Percentiles rank a stretch among this genome's conserved stretches.
Conservation (phyloP, 2,329 filamentous ascomycete species). For the Penicillium sp. region DNA sequence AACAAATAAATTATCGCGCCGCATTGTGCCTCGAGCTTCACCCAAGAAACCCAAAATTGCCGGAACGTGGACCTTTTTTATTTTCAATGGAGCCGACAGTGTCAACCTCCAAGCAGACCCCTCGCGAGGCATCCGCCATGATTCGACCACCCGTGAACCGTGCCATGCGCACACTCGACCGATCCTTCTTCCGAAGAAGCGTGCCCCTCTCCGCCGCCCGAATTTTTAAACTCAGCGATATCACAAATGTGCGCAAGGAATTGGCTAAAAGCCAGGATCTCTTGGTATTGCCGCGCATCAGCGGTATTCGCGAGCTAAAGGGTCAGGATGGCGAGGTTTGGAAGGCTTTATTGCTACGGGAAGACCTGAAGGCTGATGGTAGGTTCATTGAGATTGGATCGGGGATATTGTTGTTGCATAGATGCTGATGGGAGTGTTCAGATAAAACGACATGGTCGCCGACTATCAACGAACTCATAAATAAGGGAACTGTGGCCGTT, state of each 20-base stretch:
- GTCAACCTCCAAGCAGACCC: slow-evolving; percentile 16
- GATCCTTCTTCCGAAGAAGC: slow-evolving; percentile 75
- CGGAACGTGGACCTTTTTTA: not conserved
- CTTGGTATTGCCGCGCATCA: slow-evolving; percentile 62
- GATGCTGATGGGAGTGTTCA: slow-evolving; percentile 34
- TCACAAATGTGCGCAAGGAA: slow-evolving; percentile 67
- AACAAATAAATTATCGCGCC: slow-evolving; percentile 21
- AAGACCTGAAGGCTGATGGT: slow-evolving; percentile 42
- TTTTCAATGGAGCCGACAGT: slow-evolving; percentile 24
- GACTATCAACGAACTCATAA: slow-evolving; percentile 65
- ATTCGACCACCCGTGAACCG: slow-evolving; percentile 80
- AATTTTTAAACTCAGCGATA: slow-evolving; percentile 71
- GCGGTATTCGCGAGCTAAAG: slow-evolving; percentile 58
- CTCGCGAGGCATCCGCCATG: slow-evolving; percentile 46
- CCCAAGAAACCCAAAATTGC: not conserved
- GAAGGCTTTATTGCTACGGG: slow-evolving; percentile 43
- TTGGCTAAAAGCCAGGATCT: slow-evolving; percentile 67
- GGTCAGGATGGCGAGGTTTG: slow-evolving; percentile 50
- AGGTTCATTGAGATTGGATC: slow-evolving; percentile 25
- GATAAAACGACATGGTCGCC: slow-evolving; percentile 74
- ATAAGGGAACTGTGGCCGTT: slow-evolving; percentile 66
- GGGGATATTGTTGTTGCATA: not conserved
- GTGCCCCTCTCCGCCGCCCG: slow-evolving; percentile 76
- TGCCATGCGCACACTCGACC: slow-evolving; percentile 76
- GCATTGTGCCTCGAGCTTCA: slow-evolving; percentile 13